phyloP scores from a whole-genome alignment of 1,139 yeast species.

The Kurtzmaniella quercitrusa region DNA sequence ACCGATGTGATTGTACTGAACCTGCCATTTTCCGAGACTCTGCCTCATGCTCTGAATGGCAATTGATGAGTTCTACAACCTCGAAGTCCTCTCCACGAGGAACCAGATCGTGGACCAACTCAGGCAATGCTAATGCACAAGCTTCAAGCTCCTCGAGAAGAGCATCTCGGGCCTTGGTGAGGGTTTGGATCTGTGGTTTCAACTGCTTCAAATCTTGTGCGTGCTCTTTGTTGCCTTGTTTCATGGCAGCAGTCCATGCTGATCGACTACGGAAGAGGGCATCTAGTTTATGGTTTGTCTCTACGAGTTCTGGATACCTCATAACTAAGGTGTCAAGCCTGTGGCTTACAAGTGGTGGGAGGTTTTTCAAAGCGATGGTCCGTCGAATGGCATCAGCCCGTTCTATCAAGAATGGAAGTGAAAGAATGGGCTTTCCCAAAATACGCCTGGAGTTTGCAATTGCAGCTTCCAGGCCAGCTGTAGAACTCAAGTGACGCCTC shows the following conservation, averaged over 20 bases:
- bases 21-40: conserved; percentile 3
- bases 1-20: conserved; percentile 46
- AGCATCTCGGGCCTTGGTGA: conserved; percentile 7
- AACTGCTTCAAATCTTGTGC: background rate
- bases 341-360: background rate
- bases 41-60: conserved; percentile 23
- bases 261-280: background rate
- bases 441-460: conserved; percentile 2
- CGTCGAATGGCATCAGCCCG: background rate
- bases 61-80: conserved; percentile 49
- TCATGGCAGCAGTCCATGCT: background rate
- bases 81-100: conserved; percentile 30
- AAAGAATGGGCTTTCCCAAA: conserved; percentile 5
- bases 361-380: conserved; percentile 1
- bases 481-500: background rate
- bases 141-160: conserved; percentile 26
- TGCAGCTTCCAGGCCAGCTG: background rate
- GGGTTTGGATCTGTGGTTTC: conserved; percentile 3
- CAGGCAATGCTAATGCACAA: conserved; percentile 61
- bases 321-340: conserved; percentile 3
- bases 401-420: background rate
- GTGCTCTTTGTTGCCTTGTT: conserved; percentile 1
- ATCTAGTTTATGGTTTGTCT: background rate
- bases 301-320: background rate
- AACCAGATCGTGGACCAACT: conserved; percentile 52